Conservation (phyloP, 225 moss, liverwort and hornwort species). For the Thuidium tamariscinum region DNA sequence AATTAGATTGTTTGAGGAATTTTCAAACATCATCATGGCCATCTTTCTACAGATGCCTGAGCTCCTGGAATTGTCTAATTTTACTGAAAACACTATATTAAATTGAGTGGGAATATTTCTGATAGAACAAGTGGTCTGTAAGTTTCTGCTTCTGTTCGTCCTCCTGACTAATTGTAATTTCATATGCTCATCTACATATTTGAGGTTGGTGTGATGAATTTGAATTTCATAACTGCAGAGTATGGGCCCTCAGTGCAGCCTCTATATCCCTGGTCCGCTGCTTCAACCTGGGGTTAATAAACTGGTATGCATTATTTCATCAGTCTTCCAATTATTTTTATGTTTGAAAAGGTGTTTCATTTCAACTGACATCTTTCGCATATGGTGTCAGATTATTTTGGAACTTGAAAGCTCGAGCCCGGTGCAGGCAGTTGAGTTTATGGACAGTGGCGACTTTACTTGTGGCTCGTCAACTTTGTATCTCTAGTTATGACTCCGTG, state of each 20-base stretch:
- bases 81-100: background rate
- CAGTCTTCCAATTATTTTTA: background rate
- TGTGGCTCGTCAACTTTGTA: background rate
- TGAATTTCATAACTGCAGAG: constrained; percentile 20
- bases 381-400: constrained; percentile 17
- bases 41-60: background rate
- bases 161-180: background rate
- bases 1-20: background rate
- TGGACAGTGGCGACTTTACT: constrained; percentile 16
- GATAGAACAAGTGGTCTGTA: background rate
- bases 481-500: background rate
- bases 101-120: background rate
- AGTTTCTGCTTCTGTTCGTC: background rate
- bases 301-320: constrained; percentile 29
- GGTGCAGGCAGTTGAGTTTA: constrained; percentile 12
- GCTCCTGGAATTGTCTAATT: background rate
- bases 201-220: background rate
- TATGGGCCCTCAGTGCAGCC: constrained; percentile 50
- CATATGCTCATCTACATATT: background rate
- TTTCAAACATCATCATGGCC: background rate
- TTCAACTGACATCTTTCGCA: background rate
- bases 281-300: constrained; percentile 33
- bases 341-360: background rate
- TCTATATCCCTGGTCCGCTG: constrained; percentile 49
- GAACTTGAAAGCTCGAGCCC: constrained; percentile 33